Base-by-base conservation (phyloP, 306 rosid species). In the Cicer cuneatum region DNA sequence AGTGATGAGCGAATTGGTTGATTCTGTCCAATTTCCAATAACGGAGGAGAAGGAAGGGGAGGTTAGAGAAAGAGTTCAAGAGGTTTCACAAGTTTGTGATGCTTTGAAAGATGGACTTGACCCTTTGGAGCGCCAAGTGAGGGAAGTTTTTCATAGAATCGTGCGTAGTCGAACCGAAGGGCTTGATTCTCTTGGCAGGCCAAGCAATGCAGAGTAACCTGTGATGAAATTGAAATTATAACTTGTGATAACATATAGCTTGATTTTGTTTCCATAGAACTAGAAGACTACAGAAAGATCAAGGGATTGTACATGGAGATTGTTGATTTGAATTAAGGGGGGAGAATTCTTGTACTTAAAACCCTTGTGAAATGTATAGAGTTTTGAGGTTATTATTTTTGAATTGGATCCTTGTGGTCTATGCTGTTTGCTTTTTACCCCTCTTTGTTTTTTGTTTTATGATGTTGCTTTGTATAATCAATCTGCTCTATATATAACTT, bases 121-220 rank as follows among this genome's bases (percentile, higher is more conserved):
- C 81, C 96, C 97, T 8, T 74, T 94, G 86, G 98, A 92, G 48
- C 86, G 95, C 66, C 98, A 90, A 82, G 93, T 94, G 19, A 88
- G 98, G 74, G 95, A 90, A 51, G 93, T 87, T 1, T 94, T 94
- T 41, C 97, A 87, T 74, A 85, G 89, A 47, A 88, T 94, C 63
- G 96, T 94, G 18, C 84, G 90, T 4, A 76, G 88, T 87, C 75
- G 93, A 62, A 88, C 91, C 0, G 93, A 88, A 63, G 96, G 97
- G 77, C 88, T 88, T 42, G 93, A 88, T 43, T 81, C 92, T 56
- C 66, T 84, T 57, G 90, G 90, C 47, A 89, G 83, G 83, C 59
- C 73, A 11, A 81, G 47, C 74, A 42, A 71, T 76, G 16, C 81
- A 41, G 88, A 84, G 49, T 83, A 80, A 72, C 45, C 37, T 75